Conservation (phyloP, 108 stramenopile species). For the Stephanodiscus minutulus region DNA sequence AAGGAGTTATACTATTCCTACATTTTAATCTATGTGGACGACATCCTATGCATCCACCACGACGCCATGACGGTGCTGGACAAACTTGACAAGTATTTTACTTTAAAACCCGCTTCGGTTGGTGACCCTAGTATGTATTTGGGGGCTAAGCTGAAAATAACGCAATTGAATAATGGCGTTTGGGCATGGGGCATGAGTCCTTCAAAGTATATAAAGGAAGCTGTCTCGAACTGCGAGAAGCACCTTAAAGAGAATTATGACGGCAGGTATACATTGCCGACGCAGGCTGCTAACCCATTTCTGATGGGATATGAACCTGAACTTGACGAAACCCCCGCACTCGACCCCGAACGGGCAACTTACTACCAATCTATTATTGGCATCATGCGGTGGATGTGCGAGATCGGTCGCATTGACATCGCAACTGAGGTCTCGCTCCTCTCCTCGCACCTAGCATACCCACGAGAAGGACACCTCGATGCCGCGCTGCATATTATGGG, state of each 20-base stretch:
- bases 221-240: slow-evolving; percentile 46
- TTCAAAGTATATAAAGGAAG: slow-evolving; percentile 40
- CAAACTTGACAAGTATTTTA: not conserved
- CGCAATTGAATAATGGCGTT: slow-evolving; percentile 29
- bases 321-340: slow-evolving; percentile 19
- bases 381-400: slow-evolving; percentile 31
- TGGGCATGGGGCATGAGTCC: slow-evolving; percentile 42
- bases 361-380: slow-evolving; percentile 49
- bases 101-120: slow-evolving; percentile 15
- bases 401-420: slow-evolving; percentile 36
- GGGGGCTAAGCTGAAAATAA: slow-evolving; percentile 34
- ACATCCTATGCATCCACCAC: slow-evolving; percentile 1
- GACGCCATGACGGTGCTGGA: not conserved
- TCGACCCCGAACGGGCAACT: slow-evolving; percentile 6
- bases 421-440: slow-evolving; percentile 22
- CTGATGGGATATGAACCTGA: slow-evolving; percentile 12
- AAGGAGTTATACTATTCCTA: not conserved
- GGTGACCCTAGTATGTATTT: slow-evolving; percentile 49
- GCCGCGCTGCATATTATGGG: not conserved
- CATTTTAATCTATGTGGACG: too few relatives aligned
- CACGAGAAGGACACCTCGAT: slow-evolving; percentile 25
- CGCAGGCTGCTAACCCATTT: slow-evolving; percentile 3
- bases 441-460: slow-evolving; percentile 20
- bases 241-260: not conserved
- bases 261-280: not conserved